Base-by-base conservation (phyloP, 2,329 filamentous ascomycete species). In the Clarireedia hainanense region DNA sequence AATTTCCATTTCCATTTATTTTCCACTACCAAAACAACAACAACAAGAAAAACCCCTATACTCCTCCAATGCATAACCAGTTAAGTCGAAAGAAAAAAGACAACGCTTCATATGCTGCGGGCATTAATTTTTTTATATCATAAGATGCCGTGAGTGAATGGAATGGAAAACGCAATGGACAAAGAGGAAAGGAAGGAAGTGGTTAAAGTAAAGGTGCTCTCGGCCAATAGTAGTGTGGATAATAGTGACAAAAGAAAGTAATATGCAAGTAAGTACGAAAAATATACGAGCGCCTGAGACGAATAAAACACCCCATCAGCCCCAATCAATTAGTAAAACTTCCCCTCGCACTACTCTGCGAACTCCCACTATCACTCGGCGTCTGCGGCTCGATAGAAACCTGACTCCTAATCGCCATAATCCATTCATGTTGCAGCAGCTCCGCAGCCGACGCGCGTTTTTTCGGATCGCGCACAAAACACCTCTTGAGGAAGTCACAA, bases 341-440 rank as follows among this genome's bases (percentile, higher is more conserved):
- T 24, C 61, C 60, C 50, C 65, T 59, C 37, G 62, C 51, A 15
- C 57, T 60, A 24, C 63, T 64, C 5, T 59, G 58, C 7, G 56
- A 60, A 30, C 63, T 66, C 17, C 65, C 64, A 48, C 58, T 63
- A 42, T 85, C 83, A 63, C 80, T 85, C 14, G 83, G 83, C 23
- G 82, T 86, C 49, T 76, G 70, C 12, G 83, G 81, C 63, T 85
- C 82, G 30, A 86, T 81, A 12, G 67, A 63, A 6, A 86, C 81
- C 65, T 84, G 79, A 62, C 76, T 83, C 61, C 82, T 77, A 58
- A 86, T 85, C 37, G 75, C 77, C 75, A 83, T 80, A 62, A 86
- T 85, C 94, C 94, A 99, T 68, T 95, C 90, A 70, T 97, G 91
- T 71, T 96, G 90, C 56, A 99, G 77, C 58, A 99, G 74, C 71